A percentile compares a stretch with the other conserved stretches of the same genome.
Conservation (phyloP, 2,329 filamentous ascomycete genomes). For the Dactylonectria estremocensis region DNA sequence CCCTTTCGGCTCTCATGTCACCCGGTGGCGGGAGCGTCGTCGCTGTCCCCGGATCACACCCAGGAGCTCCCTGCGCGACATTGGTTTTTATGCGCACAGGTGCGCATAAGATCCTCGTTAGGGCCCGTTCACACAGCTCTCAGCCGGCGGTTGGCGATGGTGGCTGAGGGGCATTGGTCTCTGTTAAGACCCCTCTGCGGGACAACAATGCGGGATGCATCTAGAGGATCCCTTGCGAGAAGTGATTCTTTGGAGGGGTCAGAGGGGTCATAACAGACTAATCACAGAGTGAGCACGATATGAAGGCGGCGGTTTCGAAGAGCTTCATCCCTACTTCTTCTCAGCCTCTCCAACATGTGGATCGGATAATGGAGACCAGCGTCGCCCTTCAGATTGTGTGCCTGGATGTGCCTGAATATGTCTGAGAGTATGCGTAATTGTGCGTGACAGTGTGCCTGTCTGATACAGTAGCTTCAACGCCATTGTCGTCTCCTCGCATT, state of each 20-base stretch:
- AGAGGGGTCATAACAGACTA: slow-evolving; percentile 5
- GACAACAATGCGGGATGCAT: slow-evolving; percentile 1
- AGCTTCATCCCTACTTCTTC: background rate
- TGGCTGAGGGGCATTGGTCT: slow-evolving; percentile 15
- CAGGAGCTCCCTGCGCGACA: slow-evolving; percentile 46
- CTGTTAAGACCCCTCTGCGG: slow-evolving; percentile 18
- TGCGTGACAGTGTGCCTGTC: slow-evolving; percentile 23
- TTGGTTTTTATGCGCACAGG: slow-evolving; percentile 42
- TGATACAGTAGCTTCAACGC: slow-evolving; percentile 25
- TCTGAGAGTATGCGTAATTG: background rate
- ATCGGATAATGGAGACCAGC: slow-evolving; percentile 2
- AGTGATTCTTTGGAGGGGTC: slow-evolving; percentile 2
- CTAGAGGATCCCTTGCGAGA: background rate
- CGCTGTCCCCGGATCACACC: slow-evolving; percentile 30
- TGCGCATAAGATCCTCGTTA: slow-evolving; percentile 21
- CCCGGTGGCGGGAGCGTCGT: slow-evolving; percentile 40
- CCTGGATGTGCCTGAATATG: slow-evolving; percentile 18
- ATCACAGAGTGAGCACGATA: background rate
- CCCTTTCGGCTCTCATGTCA: slow-evolving; percentile 34
- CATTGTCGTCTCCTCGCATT: slow-evolving; percentile 7
- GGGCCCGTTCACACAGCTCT: slow-evolving; percentile 39
- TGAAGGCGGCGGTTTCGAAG: background rate
- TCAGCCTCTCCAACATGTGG: slow-evolving; percentile 12
- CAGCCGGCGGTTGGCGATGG: slow-evolving; percentile 18
- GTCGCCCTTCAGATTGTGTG: slow-evolving; percentile 25